Conservation (phyloP, 257 asterid species). For the Penstemon eatonii region DNA sequence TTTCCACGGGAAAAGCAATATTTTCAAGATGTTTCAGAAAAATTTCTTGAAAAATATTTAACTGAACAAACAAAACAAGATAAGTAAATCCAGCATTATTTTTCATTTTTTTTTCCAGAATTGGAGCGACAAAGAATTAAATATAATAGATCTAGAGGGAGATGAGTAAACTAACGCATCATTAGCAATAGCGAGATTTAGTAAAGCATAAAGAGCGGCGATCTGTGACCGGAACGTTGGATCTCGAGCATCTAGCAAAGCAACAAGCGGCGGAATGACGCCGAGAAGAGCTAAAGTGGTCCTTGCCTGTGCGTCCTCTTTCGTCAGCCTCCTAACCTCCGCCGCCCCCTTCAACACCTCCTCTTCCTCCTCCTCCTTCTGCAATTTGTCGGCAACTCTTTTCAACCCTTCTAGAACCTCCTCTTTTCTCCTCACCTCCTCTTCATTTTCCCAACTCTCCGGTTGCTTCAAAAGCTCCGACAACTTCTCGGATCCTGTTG, state of each 20-base stretch:
- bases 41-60: no score
- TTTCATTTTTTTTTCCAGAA: no score
- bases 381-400: conserved; percentile 45
- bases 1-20: no score
- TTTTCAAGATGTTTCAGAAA: no score
- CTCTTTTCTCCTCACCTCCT: conserved; percentile 55
- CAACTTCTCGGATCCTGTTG: conserved; percentile 58
- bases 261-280: conserved; percentile 83
- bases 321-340: conserved; percentile 70
- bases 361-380: conserved; percentile 21
- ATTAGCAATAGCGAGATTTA: conserved; percentile 72
- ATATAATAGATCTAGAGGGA: background rate
- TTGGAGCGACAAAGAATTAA: no score
- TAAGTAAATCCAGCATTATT: no score
- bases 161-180: conserved; percentile 46
- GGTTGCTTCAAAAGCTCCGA: conserved; percentile 67
- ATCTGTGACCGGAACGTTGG: conserved; percentile 45
- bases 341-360: conserved; percentile 61
- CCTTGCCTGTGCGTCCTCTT: conserved; percentile 61
- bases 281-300: conserved; percentile 76
- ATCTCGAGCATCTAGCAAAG: conserved; percentile 58
- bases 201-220: conserved; percentile 80
- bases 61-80: no score
- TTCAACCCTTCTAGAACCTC: conserved; percentile 58
- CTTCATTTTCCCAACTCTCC: conserved; percentile 64